Evolutionary conservation across 2,329 filamentous ascomycete genomes (phyloP).

Genomic region (Epichloe brachyelytri): DNA sequence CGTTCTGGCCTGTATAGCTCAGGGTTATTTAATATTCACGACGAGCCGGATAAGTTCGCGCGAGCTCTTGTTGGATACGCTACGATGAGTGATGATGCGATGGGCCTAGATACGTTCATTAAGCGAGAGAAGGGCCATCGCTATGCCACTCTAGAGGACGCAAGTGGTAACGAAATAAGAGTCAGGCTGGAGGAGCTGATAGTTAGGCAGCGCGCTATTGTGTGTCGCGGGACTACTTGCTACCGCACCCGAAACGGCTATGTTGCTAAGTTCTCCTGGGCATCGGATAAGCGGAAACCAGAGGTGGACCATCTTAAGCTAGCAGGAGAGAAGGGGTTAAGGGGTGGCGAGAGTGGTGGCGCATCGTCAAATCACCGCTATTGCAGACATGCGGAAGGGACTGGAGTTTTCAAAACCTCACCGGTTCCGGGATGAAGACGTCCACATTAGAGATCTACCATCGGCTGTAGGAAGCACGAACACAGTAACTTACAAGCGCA

Average conservation of each 20-base stretch:
- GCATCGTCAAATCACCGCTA: conserved; percentile 7
- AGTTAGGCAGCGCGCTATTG: conserved; percentile 6
- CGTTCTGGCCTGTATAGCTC: conserved; percentile 11
- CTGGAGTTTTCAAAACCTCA: conserved; percentile 3
- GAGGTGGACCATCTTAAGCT: conserved; percentile 10
- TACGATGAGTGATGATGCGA: conserved; percentile 8
- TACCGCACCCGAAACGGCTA: conserved; percentile 3
- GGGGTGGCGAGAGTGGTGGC: conserved; percentile 9
- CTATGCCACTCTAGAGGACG: conserved; percentile 2
- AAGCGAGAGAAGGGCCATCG: neutral
- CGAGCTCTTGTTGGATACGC: conserved; percentile 10
- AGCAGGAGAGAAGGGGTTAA: conserved; percentile 7
- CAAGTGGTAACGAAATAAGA: conserved; percentile 1
- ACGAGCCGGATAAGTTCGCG: conserved; percentile 9
- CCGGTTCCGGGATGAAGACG: conserved; percentile 5
- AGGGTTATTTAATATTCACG: conserved; percentile 8
- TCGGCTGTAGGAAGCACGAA: neutral
- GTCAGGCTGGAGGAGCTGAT: conserved; percentile 5
- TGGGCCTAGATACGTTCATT: conserved; percentile 8
- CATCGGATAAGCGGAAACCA: neutral
- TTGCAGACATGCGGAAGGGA: conserved; percentile 7
- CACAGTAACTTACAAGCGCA: neutral
- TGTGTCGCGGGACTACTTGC: conserved; percentile 10
- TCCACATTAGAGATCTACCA: conserved; percentile 1
- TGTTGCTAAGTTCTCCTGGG: conserved; percentile 11